Percentiles rank a stretch among this genome's conserved stretches.
phyloP scores from a whole-genome alignment of 1,284 basidiomycete species.

The Marasmius tenuissimus region DNA sequence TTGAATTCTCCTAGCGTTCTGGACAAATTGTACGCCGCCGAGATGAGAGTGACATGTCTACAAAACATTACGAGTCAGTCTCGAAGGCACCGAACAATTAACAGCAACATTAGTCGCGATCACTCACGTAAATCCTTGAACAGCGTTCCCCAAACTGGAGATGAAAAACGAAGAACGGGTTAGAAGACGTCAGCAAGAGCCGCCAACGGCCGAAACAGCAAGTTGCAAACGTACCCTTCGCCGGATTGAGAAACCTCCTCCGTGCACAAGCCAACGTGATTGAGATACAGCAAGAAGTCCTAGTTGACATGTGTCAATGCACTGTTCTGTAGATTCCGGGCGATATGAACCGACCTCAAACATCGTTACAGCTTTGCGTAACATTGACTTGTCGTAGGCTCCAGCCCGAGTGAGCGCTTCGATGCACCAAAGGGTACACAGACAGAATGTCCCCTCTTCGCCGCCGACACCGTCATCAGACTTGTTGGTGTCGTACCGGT shows the following conservation, averaged over 20 bases:
- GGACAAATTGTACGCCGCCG: slow-evolving; percentile 79
- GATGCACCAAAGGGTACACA: slow-evolving; percentile 82
- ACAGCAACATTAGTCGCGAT: not conserved
- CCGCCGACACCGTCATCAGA: slow-evolving; percentile 90
- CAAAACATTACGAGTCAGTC: slow-evolving; percentile 1
- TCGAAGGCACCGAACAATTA: not conserved
- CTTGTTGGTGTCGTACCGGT: slow-evolving; percentile 62
- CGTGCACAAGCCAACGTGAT: slow-evolving; percentile 84
- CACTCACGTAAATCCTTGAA: slow-evolving; percentile 84
- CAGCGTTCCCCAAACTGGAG: slow-evolving; percentile 72
- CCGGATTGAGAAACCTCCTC: slow-evolving; percentile 83
- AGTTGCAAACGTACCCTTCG: slow-evolving; percentile 53
- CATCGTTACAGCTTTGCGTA: slow-evolving; percentile 74
- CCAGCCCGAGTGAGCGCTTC: slow-evolving; percentile 88
- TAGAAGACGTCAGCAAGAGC: not conserved
- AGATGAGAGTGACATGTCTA: slow-evolving; percentile 81
- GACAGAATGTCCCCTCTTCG: slow-evolving; percentile 84
- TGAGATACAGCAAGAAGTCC: slow-evolving; percentile 80
- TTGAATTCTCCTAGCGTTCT: slow-evolving; percentile 42
- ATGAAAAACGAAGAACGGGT: not conserved
- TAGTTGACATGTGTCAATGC: slow-evolving; percentile 21
- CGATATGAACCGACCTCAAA: slow-evolving; percentile 63
- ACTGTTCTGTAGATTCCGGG: too few relatives aligned
- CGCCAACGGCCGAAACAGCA: not conserved
- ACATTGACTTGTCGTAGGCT: slow-evolving; percentile 65